These are phyloP conservation scores for Pythium aristosporum DNA, from an alignment of 352 stramenopile genomes.

Conservation along the genomic window DNA sequence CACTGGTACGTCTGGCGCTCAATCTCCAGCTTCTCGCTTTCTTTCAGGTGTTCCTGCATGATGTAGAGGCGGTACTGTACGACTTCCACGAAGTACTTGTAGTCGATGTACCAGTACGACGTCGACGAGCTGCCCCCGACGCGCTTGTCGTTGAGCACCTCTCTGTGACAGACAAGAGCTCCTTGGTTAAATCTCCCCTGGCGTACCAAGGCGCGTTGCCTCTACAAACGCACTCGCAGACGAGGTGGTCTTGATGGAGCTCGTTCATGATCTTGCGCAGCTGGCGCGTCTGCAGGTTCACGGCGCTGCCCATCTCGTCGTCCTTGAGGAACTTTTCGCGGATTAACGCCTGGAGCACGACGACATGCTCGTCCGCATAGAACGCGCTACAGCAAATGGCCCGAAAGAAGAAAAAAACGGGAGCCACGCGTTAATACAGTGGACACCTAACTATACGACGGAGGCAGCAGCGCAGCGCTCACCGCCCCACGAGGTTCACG, in stretches of 20 bases:
- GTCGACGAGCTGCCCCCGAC: conserved; percentile 81
- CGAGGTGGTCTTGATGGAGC: conserved; percentile 80
- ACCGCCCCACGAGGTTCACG: conserved; percentile 81
- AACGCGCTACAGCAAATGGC: conserved; percentile 53
- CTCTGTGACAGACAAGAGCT: conserved; percentile 31
- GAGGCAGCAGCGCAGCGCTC: neutral
- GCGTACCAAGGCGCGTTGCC: neutral
- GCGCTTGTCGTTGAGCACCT: conserved; percentile 88
- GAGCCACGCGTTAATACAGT: neutral
- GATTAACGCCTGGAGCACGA: conserved; percentile 83
- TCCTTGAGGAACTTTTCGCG: conserved; percentile 90
- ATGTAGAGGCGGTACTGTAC: conserved; percentile 87
- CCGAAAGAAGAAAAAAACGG: neutral
- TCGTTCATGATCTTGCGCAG: conserved; percentile 90
- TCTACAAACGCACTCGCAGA: conserved; percentile 65
- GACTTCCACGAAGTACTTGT: conserved; percentile 91
- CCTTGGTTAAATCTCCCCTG: neutral
- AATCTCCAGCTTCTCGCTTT: conserved; percentile 85
- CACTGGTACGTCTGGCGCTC: conserved; percentile 87
- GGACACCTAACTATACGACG: neutral
- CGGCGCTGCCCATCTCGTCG: conserved; percentile 85
- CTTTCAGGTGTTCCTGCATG: conserved; percentile 86
- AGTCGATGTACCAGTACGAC: conserved; percentile 92
- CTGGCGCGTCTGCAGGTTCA: conserved; percentile 88
- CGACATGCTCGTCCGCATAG: conserved; percentile 85